Evolutionary conservation across 2,329 filamentous ascomycete genomes (phyloP).

Genomic region (Xylaria sp.): DNA sequence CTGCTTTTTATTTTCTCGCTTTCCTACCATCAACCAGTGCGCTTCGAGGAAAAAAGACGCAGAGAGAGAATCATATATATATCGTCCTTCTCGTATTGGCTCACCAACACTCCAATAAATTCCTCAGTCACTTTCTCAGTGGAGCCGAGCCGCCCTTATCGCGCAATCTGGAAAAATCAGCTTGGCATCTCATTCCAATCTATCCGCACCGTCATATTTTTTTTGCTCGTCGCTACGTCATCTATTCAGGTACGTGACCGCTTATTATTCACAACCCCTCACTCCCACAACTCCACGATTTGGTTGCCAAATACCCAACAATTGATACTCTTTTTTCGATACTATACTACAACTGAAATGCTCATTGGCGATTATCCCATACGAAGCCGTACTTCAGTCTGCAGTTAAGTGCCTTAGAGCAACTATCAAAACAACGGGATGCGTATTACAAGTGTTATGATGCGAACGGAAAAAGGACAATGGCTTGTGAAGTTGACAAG

Average conservation of each 20-base stretch:
- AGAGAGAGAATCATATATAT: neutral
- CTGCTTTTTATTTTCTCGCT: neutral
- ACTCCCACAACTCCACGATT: neutral
- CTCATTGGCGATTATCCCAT: neutral
- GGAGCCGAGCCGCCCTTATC: neutral
- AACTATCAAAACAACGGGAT: neutral
- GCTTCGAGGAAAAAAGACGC: neutral
- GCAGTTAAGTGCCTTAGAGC: neutral
- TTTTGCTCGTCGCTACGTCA: constrained; percentile 23
- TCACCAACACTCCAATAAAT: neutral
- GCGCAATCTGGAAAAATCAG: neutral
- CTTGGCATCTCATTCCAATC: no score
- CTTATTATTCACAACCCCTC: constrained; percentile 16
- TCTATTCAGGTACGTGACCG: constrained; percentile 25
- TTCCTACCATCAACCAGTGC: neutral
- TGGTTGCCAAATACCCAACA: neutral
- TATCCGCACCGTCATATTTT: neutral
- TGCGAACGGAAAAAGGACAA: neutral
- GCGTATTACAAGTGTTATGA: neutral
- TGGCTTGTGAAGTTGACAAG: neutral
- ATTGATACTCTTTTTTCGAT: neutral
- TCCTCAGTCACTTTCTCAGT: neutral
- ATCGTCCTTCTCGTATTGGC: constrained; percentile 9
- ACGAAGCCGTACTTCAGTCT: constrained; percentile 15
- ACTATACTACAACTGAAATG: neutral